Conservation (phyloP, 129 eudicot species). For the Centella asiatica region DNA sequence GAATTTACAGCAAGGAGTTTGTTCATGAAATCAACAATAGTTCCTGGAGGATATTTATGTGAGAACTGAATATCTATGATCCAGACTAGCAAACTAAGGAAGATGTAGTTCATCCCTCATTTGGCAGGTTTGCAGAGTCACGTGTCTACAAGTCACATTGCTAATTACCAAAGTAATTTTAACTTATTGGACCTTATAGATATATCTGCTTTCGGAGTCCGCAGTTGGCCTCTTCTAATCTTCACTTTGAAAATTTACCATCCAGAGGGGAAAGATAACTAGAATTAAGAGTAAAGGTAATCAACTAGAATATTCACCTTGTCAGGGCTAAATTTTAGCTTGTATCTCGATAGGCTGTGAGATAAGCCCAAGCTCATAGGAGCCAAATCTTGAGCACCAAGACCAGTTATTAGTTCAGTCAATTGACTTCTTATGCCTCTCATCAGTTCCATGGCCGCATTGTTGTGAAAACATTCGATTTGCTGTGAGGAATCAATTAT, state of each 20-base stretch:
- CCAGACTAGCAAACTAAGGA: background rate
- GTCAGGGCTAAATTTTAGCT: slow-evolving; percentile 88
- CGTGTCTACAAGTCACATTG: no score
- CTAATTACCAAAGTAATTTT: no score
- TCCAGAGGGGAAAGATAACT: no score
- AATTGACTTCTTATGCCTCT: slow-evolving; percentile 88
- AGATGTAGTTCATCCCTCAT: no score
- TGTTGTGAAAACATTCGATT: slow-evolving; percentile 87
- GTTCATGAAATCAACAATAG: background rate
- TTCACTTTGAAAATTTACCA: no score
- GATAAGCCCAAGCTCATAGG: slow-evolving; percentile 99
- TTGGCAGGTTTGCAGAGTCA: no score
- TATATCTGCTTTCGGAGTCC: no score
- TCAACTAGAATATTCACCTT: slow-evolving; percentile 40
- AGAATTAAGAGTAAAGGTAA: background rate
- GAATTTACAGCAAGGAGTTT: background rate
- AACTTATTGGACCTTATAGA: no score
- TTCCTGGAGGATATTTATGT: background rate
- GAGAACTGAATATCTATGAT: background rate
- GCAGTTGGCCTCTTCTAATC: no score
- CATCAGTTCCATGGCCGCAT: slow-evolving; percentile 85
- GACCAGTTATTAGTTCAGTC: slow-evolving; percentile 81
- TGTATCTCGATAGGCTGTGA: slow-evolving; percentile 89
- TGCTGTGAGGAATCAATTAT: slow-evolving; percentile 30
- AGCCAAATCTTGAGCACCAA: slow-evolving; percentile 85